phyloP scores from a whole-genome alignment of 768 basidiomycete species.

The Boletales sp. region DNA sequence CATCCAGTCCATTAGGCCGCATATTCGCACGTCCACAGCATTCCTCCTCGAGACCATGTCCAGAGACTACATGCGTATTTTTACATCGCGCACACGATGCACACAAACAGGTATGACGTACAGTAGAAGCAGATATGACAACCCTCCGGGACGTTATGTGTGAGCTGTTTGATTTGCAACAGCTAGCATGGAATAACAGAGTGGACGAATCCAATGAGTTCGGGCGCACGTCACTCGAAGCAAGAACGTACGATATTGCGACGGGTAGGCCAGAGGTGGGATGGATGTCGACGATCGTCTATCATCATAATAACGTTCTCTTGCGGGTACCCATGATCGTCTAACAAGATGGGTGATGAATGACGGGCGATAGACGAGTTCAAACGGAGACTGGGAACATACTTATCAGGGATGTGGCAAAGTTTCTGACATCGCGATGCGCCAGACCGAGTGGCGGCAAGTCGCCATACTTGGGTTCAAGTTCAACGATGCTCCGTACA shows the following conservation, averaged over 20 bases:
- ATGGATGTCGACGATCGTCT: constrained; percentile 29
- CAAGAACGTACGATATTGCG: constrained; percentile 40
- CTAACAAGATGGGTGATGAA: constrained; percentile 17
- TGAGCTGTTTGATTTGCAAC: constrained; percentile 40
- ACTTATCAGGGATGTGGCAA: constrained; percentile 19
- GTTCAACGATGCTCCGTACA: constrained; percentile 6
- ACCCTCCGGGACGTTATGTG: constrained; percentile 34
- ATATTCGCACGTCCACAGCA: not conserved
- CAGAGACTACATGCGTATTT: constrained; percentile 11
- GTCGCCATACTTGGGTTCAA: not conserved
- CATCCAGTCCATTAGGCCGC: constrained; percentile 49
- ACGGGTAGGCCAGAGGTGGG: constrained; percentile 39
- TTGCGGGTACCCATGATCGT: constrained; percentile 34
- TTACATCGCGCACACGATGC: not conserved
- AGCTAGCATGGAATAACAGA: constrained; percentile 19
- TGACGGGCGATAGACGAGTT: not conserved
- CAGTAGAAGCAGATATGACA: constrained; percentile 57
- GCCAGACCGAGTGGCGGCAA: constrained; percentile 10
- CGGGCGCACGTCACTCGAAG: no score
- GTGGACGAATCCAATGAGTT: not conserved
- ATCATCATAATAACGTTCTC: constrained; percentile 43
- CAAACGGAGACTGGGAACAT: not conserved
- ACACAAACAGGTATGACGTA: constrained; percentile 19
- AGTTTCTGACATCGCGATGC: constrained; percentile 16
- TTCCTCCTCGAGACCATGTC: constrained; percentile 19